phyloP scores from a whole-genome alignment of 208 protist species.

The Leishmania lainsoni region DNA sequence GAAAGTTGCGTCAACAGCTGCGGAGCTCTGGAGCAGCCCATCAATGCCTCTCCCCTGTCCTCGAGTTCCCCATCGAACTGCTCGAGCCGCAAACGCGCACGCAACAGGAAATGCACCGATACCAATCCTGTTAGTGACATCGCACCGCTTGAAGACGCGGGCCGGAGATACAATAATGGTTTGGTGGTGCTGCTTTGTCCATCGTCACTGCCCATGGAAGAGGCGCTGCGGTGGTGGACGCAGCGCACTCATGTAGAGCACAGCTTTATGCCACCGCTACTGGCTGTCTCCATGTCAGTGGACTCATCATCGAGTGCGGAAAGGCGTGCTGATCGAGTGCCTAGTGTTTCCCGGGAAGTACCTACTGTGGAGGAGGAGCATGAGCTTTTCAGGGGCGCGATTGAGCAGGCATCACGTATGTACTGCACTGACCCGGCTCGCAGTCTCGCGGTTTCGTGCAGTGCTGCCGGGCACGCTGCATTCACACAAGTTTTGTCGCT shows the following conservation, averaged over 20 bases:
- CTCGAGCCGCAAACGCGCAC: slow-evolving; percentile 2
- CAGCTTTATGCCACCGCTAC: slow-evolving; percentile 61
- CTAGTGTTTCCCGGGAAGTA: background rate
- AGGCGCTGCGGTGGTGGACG: slow-evolving; percentile 60
- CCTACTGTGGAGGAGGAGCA: background rate
- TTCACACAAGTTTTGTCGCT: slow-evolving; percentile 2
- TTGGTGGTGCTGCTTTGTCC: slow-evolving; percentile 46
- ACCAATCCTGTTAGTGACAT: background rate
- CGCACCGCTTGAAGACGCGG: background rate
- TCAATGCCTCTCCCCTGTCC: background rate
- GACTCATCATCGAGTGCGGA: background rate
- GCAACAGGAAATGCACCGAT: background rate
- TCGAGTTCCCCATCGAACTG: slow-evolving; percentile 12
- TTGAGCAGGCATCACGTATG: background rate
- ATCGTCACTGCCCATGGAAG: slow-evolving; percentile 24
- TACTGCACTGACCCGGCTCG: background rate
- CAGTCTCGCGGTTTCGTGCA: slow-evolving; percentile 17
- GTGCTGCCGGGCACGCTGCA: background rate
- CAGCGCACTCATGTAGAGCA: slow-evolving; percentile 58
- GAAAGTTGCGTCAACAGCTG: background rate
- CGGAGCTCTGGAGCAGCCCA: background rate
- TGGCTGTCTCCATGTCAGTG: slow-evolving; percentile 42
- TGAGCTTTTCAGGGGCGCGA: background rate
- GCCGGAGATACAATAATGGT: background rate
- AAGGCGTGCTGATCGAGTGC: background rate